Conservation (phyloP, 1,139 yeast genomes). For the Scheffersomyces illinoinensis region DNA sequence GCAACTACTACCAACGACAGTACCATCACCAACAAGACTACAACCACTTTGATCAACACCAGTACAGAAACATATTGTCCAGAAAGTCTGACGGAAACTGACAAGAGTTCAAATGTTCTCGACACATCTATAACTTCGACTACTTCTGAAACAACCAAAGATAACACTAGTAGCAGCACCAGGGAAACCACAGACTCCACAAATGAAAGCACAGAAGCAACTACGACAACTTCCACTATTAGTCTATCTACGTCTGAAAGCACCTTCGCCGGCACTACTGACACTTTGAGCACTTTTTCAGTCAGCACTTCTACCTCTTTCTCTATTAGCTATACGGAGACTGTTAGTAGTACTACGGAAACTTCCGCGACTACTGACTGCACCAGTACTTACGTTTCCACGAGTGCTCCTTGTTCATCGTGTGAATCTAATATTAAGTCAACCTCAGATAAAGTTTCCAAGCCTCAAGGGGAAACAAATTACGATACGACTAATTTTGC, state of each 20-base stretch:
- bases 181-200: background rate
- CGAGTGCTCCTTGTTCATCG: background rate
- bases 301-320: background rate
- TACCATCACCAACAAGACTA: background rate
- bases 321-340: background rate
- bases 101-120: background rate
- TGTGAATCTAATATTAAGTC: background rate
- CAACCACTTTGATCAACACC: background rate
- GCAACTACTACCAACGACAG: background rate
- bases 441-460: background rate
- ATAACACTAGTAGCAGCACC: background rate
- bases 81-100: background rate
- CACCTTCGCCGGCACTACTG: background rate
- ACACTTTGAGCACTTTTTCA: background rate
- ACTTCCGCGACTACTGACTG: background rate
- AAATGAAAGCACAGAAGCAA: background rate
- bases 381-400: background rate
- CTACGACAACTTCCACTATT: background rate
- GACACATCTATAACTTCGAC: background rate
- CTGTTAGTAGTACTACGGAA: background rate
- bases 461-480: background rate
- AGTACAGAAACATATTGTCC: slow-evolving; percentile 1
- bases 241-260: background rate
- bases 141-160: too few relatives aligned
- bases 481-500: background rate